Conservation (phyloP, 768 basidiomycete species). For the Tephrocybe sp. region DNA sequence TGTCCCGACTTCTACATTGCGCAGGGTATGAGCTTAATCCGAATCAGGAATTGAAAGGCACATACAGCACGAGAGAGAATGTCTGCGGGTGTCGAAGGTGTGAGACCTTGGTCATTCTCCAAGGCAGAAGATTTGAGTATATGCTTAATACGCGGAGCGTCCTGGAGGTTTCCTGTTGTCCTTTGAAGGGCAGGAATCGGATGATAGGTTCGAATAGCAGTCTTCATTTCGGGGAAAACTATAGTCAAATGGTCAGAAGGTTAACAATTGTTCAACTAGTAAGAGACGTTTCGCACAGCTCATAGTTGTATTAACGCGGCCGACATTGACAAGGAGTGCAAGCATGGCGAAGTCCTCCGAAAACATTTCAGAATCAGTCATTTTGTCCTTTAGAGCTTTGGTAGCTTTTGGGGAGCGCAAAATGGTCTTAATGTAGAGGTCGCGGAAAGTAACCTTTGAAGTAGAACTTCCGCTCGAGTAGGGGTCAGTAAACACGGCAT, state of each 20-base stretch:
- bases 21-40: neutral
- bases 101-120: constrained; percentile 41
- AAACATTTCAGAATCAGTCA: constrained; percentile 55
- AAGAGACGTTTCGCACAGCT: constrained; percentile 54
- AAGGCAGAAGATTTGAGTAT: constrained; percentile 60
- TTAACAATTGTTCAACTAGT: constrained; percentile 5
- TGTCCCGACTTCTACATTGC: constrained; percentile 37
- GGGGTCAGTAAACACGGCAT: constrained; percentile 52
- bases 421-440: constrained; percentile 52
- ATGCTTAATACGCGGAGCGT: constrained; percentile 76
- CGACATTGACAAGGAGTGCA: constrained; percentile 72
- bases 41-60: constrained; percentile 12
- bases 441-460: constrained; percentile 52
- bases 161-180: constrained; percentile 68
- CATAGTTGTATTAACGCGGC: constrained; percentile 78
- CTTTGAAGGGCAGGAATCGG: constrained; percentile 72
- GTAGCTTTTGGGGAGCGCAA: constrained; percentile 64
- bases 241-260: constrained; percentile 4
- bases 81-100: constrained; percentile 54
- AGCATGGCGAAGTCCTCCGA: constrained; percentile 74
- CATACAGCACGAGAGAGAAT: constrained; percentile 53
- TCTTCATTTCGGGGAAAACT: constrained; percentile 84
- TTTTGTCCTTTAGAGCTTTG: constrained; percentile 68
- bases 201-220: constrained; percentile 73
- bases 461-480: constrained; percentile 21